Conservation (phyloP, 2,329 filamentous ascomycete species). For the Nigrograna mackinnonii region DNA sequence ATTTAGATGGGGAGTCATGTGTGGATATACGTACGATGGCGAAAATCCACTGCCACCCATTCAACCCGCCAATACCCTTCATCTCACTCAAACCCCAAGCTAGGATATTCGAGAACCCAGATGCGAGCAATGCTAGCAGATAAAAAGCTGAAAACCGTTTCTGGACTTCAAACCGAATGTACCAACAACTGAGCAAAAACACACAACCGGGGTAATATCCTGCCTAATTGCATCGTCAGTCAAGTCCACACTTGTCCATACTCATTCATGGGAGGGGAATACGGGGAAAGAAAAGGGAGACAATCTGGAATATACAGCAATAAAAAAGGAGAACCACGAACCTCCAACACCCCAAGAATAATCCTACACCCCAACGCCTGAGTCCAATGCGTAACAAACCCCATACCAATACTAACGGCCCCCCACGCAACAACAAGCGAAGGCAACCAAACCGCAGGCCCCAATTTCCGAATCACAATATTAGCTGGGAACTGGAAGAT, state of each 20-base stretch:
- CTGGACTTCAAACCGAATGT: slow-evolving; percentile 5
- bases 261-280: no score
- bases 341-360: background rate
- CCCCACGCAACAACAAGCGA: background rate
- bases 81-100: slow-evolving; percentile 8
- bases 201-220: slow-evolving; percentile 1
- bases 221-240: background rate
- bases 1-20: background rate
- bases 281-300: no score
- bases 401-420: background rate
- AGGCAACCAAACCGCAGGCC: background rate
- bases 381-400: background rate
- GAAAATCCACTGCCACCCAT: slow-evolving; percentile 10
- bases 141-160: background rate
- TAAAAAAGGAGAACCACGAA: background rate
- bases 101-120: slow-evolving; percentile 8
- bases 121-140: slow-evolving; percentile 2
- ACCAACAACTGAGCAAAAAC: slow-evolving; percentile 6
- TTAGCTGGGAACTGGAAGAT: background rate
- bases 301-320: no score
- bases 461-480: background rate
- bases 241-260: background rate
- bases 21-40: background rate
- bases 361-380: background rate
- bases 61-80: slow-evolving; percentile 4